phyloP scores from a whole-genome alignment of 371 early-diverging fungal species.

The Blastocladiella emersonii region DNA sequence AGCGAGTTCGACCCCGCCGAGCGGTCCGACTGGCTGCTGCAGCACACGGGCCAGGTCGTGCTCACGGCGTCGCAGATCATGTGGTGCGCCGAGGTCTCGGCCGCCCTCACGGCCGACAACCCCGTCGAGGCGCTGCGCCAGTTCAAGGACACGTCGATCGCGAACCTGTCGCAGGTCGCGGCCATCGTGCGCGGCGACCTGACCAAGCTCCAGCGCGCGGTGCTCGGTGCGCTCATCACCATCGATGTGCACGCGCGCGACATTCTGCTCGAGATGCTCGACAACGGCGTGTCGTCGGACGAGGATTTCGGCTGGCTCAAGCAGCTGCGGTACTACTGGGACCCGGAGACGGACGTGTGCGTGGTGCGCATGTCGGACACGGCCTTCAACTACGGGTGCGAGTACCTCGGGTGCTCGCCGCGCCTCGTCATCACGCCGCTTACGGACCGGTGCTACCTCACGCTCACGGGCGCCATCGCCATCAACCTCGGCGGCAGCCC shows the following conservation, averaged over 20 bases:
- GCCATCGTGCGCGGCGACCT: conserved; percentile 38
- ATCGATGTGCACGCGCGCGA: conserved; percentile 49
- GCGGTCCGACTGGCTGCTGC: conserved; percentile 36
- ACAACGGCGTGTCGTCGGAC: conserved; percentile 32
- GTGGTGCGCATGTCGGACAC: conserved; percentile 44
- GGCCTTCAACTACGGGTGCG: conserved; percentile 44
- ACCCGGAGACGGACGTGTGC: conserved; percentile 44
- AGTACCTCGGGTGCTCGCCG: conserved; percentile 45
- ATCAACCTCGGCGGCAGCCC: conserved; percentile 48
- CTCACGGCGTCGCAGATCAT: conserved; percentile 38
- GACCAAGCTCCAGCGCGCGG: conserved; percentile 38
- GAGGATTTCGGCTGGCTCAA: conserved; percentile 52
- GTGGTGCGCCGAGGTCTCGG: conserved; percentile 39
- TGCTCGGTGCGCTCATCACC: conserved; percentile 46
- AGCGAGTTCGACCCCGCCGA: conserved; percentile 32
- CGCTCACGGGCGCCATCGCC: conserved; percentile 43
- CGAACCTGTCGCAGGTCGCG: conserved; percentile 36
- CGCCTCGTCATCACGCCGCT: conserved; percentile 47
- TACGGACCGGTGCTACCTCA: conserved; percentile 43
- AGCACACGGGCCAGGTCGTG: conserved; percentile 45
- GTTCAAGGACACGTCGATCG: conserved; percentile 36
- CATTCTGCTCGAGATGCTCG: conserved; percentile 41
- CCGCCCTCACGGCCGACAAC: conserved; percentile 32
- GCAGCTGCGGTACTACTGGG: conserved; percentile 48
- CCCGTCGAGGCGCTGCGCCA: conserved; percentile 33